A percentile compares a stretch with the other conserved stretches of the same genome.
Evolutionary conservation across 768 basidiomycete genomes (phyloP).

Genomic region (Hemileccinum impolitum): DNA sequence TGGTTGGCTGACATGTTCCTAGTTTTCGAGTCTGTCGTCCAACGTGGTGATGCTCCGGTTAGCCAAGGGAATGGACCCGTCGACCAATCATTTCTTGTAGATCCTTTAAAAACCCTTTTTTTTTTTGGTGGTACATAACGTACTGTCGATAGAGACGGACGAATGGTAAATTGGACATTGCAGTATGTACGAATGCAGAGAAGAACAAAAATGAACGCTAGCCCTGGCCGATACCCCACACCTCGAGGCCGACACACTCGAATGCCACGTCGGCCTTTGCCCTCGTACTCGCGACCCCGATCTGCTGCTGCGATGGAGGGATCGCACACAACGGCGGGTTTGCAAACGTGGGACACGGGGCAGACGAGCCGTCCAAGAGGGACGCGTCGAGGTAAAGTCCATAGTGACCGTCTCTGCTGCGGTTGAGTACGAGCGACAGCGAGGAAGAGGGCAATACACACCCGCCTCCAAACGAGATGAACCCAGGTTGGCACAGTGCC

Average conservation of each 20-base stretch:
- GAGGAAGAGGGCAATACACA: constrained; percentile 36
- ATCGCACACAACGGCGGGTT: constrained; percentile 75
- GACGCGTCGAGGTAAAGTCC: constrained; percentile 85
- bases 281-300: constrained; percentile 21
- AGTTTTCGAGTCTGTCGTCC: constrained; percentile 49
- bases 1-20: too few relatives aligned
- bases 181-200: too few relatives aligned
- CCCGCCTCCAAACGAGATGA: constrained; percentile 92
- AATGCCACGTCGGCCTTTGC: constrained; percentile 55
- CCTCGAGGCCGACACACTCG: constrained; percentile 89
- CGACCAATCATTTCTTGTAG: constrained; percentile 42
- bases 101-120: too few relatives aligned
- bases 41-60: constrained; percentile 48
- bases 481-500: constrained; percentile 75
- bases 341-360: constrained; percentile 79
- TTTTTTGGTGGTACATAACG: too few relatives aligned
- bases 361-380: constrained; percentile 80
- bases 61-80: constrained; percentile 40
- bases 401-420: constrained; percentile 72
- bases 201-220: background rate
- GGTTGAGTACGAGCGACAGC: too few relatives aligned
- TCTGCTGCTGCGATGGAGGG: background rate
- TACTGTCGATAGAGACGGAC: too few relatives aligned
- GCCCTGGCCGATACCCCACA: constrained; percentile 68
- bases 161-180: too few relatives aligned